A percentile compares a stretch with the other conserved stretches of the same genome.
Evolutionary conservation across 345 rosid genomes (phyloP).

Genomic region (Ceriops zippeliana): DNA sequence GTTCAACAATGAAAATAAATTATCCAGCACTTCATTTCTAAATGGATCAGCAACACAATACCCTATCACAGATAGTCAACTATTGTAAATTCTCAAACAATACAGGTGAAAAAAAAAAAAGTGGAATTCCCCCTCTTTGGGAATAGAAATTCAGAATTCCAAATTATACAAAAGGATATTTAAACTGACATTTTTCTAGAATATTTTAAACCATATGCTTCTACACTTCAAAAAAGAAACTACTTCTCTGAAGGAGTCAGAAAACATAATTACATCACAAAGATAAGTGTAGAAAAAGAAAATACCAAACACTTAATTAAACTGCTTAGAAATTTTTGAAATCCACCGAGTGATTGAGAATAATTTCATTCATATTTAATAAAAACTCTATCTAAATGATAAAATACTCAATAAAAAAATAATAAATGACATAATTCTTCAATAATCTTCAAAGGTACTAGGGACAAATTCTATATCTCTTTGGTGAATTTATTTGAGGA

Average conservation of each 20-base stretch:
- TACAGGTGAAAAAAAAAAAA: background rate
- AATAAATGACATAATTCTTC: too few species aligned
- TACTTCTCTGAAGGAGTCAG: background rate
- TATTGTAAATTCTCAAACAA: background rate
- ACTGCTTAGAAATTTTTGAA: too few species aligned
- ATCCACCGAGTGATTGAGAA: too few species aligned
- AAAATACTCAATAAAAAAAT: too few species aligned
- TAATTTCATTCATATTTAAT: too few species aligned
- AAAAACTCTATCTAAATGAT: too few species aligned
- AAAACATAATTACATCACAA: background rate
- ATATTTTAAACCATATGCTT: constrained; percentile 3
- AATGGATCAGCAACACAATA: background rate
- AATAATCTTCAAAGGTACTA: too few species aligned
- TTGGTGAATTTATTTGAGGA: too few species aligned
- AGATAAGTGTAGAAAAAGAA: too few species aligned
- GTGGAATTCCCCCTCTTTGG: background rate
- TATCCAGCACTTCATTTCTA: background rate
- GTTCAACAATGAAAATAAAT: background rate
- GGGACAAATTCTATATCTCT: too few species aligned
- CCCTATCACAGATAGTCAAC: background rate
- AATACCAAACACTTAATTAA: too few species aligned
- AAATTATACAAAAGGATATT: background rate
- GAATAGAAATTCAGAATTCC: background rate
- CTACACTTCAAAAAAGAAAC: background rate
- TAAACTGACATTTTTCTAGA: background rate